These are phyloP conservation scores for Hansenula lynferdii DNA, from an alignment of 1,139 yeast species.

Conservation along the genomic window DNA sequence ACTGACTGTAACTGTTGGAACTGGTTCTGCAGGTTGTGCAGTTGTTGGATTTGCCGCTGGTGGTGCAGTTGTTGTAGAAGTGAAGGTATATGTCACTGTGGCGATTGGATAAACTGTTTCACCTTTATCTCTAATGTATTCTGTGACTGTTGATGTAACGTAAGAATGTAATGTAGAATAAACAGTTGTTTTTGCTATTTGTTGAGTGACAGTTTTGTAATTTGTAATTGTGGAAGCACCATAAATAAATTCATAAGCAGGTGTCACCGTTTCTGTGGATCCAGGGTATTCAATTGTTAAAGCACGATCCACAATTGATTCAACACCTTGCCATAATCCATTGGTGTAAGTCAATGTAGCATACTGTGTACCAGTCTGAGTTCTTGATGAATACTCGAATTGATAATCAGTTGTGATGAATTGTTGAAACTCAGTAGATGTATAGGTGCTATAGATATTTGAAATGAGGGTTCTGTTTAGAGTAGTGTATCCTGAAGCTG, in stretches of 20 bases:
- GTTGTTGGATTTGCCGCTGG: conserved; percentile 3
- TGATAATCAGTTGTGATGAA: conserved; percentile 1
- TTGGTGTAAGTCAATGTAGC: conserved; percentile 12
- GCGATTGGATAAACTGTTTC: conserved; percentile 12
- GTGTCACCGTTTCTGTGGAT: conserved; percentile 2
- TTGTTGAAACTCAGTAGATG: conserved; percentile 3
- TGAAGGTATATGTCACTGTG: conserved; percentile 12
- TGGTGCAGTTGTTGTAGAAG: conserved; percentile 4
- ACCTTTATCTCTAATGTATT: conserved; percentile 9
- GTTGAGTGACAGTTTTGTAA: conserved; percentile 11
- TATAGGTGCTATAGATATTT: conserved; percentile 1
- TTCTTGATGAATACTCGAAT: conserved; percentile 5
- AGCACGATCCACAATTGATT: conserved; percentile 4
- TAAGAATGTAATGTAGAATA: conserved; percentile 5
- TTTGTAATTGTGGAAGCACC: conserved; percentile 9
- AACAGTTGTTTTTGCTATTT: conserved; percentile 11
- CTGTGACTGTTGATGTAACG: conserved; percentile 12
- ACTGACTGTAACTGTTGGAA: conserved; percentile 5
- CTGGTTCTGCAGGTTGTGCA: conserved; percentile 5
- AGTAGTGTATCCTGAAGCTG: conserved; percentile 2
- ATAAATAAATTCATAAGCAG: conserved; percentile 11
- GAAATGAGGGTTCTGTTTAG: conserved; percentile 12
- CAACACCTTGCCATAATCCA: conserved; percentile 13
- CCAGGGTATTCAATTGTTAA: conserved; percentile 6
- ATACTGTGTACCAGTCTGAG: conserved; percentile 10